Evolutionary conservation across 2,329 filamentous ascomycete species (phyloP).

Genomic region (Chrysoporthe austroafricana): DNA sequence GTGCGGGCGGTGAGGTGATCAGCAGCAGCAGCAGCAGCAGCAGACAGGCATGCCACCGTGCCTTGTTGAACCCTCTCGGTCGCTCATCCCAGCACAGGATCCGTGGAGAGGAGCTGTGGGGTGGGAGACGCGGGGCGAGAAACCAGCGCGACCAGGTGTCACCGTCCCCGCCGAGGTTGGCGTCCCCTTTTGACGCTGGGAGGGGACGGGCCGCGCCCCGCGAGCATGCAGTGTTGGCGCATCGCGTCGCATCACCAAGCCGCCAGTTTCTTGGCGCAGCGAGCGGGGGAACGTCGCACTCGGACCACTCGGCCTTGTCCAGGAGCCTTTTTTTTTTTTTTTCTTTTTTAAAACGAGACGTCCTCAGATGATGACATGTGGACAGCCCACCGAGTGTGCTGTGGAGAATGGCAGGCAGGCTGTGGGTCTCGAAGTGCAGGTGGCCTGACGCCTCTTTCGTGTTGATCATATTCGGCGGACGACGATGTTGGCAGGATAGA

Average conservation of each 20-base stretch:
- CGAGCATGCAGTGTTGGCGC: neutral
- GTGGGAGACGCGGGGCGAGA: neutral
- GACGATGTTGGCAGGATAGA: neutral
- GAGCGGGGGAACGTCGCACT: neutral
- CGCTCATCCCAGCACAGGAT: neutral
- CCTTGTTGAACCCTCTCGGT: neutral
- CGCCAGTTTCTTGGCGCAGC: neutral
- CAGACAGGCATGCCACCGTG: too few relatives aligned
- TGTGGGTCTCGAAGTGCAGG: neutral
- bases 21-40: too few relatives aligned
- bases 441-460: neutral
- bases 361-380: neutral
- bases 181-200: neutral
- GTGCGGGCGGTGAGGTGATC: constrained; percentile 24
- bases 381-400: neutral
- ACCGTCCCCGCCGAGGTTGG: neutral
- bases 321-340: too few relatives aligned
- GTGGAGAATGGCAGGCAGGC: neutral
- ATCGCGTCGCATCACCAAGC: neutral
- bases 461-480: neutral
- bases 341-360: neutral
- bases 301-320: neutral
- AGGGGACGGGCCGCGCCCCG: neutral
- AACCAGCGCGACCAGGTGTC: neutral
- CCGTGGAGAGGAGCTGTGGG: neutral